These are phyloP conservation scores for Alternaria dauci DNA, from an alignment of 2,329 filamentous ascomycete genomes.

Conservation along the genomic window DNA sequence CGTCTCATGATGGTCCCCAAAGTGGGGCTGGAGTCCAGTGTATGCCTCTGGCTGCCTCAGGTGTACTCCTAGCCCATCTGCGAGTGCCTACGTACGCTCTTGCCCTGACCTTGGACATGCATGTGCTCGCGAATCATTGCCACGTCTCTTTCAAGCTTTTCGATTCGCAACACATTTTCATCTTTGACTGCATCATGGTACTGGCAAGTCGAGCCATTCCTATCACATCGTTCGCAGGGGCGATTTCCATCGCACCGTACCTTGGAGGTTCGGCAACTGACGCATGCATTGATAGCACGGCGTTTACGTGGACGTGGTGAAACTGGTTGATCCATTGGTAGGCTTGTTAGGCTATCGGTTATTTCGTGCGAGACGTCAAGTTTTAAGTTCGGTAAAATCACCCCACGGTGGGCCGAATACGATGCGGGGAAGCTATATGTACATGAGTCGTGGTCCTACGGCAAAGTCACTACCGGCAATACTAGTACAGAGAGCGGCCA, in stretches of 20 bases:
- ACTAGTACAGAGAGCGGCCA: not conserved
- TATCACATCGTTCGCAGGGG: slow-evolving; percentile 42
- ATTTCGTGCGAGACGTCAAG: slow-evolving; percentile 20
- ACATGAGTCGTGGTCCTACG: slow-evolving; percentile 10
- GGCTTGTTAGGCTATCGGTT: slow-evolving; percentile 14
- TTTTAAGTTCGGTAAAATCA: not conserved
- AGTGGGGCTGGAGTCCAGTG: not conserved
- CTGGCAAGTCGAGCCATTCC: slow-evolving; percentile 35
- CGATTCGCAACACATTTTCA: slow-evolving; percentile 32
- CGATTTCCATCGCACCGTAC: slow-evolving; percentile 44
- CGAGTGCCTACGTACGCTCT: slow-evolving; percentile 7
- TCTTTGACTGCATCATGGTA: slow-evolving; percentile 41
- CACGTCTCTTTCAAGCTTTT: slow-evolving; percentile 40
- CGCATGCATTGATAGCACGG: slow-evolving; percentile 46
- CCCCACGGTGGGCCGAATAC: slow-evolving; percentile 4
- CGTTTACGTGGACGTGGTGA: slow-evolving; percentile 40
- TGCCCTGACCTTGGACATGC: slow-evolving; percentile 5
- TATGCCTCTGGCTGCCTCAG: not conserved
- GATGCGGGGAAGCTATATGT: slow-evolving; percentile 12
- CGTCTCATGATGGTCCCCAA: not conserved
- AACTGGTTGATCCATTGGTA: slow-evolving; percentile 14
- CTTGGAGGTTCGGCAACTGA: slow-evolving; percentile 42
- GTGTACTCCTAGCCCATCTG: not conserved
- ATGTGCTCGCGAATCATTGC: slow-evolving; percentile 24
- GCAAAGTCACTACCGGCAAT: not conserved